A percentile compares a stretch with the other conserved stretches of the same genome.
Evolutionary conservation across 2,329 filamentous ascomycete species (phyloP).

Genomic region (Myotisia sp.): DNA sequence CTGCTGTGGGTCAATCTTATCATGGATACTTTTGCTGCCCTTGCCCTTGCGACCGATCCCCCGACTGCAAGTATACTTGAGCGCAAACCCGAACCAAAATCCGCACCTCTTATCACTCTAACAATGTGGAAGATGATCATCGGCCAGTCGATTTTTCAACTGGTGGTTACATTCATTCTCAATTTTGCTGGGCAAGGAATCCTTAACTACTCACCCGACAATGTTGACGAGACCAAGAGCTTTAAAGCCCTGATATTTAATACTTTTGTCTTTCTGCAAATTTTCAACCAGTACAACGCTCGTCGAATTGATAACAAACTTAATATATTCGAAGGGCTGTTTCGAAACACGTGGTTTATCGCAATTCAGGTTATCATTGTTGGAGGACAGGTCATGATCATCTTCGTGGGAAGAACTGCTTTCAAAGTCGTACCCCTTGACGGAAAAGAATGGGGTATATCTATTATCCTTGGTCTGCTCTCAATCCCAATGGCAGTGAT

Average conservation of each 20-base stretch:
- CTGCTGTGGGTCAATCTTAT: conserved; percentile 94
- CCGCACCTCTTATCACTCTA: conserved; percentile 61
- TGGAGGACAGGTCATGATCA: conserved; percentile 56
- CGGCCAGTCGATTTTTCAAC: conserved; percentile 79
- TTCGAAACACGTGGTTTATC: conserved; percentile 36
- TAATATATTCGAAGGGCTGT: conserved; percentile 32
- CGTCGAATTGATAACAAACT: conserved; percentile 32
- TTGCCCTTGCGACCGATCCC: conserved; percentile 71
- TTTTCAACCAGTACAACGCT: conserved; percentile 44
- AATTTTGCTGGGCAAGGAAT: conserved; percentile 58
- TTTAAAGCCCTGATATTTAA: conserved; percentile 84
- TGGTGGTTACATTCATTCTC: conserved; percentile 64
- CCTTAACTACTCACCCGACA: conserved; percentile 36
- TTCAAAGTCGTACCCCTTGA: conserved; percentile 49
- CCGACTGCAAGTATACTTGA: conserved; percentile 66
- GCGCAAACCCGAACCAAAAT: conserved; percentile 63
- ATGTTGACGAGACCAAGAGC: conserved; percentile 34
- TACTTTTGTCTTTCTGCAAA: conserved; percentile 98
- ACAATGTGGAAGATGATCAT: conserved; percentile 99
- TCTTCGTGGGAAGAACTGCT: conserved; percentile 54
- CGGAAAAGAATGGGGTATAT: conserved; percentile 56
- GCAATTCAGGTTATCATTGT: conserved; percentile 52
- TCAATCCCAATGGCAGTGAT: conserved; percentile 53
- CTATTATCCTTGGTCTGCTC: conserved; percentile 51
- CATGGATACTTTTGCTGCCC: conserved; percentile 87